phyloP scores from a whole-genome alignment of 257 asterid genomes.

The Nemophila menziesii region DNA sequence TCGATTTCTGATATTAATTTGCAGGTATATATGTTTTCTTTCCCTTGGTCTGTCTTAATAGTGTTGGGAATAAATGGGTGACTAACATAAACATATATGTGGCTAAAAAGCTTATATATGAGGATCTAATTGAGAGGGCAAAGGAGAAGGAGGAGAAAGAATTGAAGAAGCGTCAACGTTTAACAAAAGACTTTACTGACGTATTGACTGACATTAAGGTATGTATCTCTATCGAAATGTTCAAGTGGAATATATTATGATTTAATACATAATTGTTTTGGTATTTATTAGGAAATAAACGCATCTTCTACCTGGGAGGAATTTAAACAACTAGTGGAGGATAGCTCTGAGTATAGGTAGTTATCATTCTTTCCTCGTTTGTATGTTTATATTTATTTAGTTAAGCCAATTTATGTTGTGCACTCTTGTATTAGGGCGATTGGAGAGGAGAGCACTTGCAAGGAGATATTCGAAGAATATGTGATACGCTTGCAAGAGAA shows the following conservation, averaged over 20 bases:
- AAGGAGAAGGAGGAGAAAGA: constrained; percentile 97
- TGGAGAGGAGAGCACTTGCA: constrained; percentile 69
- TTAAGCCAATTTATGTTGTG: constrained; percentile 2
- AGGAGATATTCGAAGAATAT: constrained; percentile 69
- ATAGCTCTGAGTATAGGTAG: constrained; percentile 89
- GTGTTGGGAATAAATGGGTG: background rate
- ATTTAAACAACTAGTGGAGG: constrained; percentile 62
- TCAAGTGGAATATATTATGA: constrained; percentile 5
- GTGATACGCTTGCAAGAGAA: constrained; percentile 73
- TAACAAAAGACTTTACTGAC: constrained; percentile 74
- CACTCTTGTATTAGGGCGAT: constrained; percentile 49
- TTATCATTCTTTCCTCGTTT: constrained; percentile 16
- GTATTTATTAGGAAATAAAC: constrained; percentile 49
- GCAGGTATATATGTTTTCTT: constrained; percentile 33
- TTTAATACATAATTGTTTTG: background rate
- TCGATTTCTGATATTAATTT: constrained; percentile 65
- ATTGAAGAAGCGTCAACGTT: constrained; percentile 77
- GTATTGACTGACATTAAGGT: constrained; percentile 65
- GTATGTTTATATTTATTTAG: too few species aligned
- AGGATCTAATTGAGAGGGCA: constrained; percentile 85
- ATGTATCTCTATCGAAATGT: constrained; percentile 22
- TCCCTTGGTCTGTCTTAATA: background rate
- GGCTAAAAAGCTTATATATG: constrained; percentile 65
- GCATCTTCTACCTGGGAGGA: constrained; percentile 81
- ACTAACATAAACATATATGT: constrained; percentile 12